Conservation (phyloP, 345 rosid genomes). For the Linum lewisii region DNA sequence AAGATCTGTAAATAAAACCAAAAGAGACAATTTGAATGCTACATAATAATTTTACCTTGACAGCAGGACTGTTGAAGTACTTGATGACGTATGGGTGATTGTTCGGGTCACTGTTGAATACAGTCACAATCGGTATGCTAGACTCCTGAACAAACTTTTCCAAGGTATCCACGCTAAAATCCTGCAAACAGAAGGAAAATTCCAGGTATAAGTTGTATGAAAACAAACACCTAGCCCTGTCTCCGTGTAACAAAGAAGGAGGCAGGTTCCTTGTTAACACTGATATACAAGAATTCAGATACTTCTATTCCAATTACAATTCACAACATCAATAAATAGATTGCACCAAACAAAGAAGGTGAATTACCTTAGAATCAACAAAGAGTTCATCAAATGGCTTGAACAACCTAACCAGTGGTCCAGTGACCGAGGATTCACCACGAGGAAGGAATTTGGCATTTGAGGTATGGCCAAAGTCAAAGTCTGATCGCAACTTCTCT, state of each 20-base stretch:
- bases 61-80: constrained; percentile 58
- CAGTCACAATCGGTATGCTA: constrained; percentile 60
- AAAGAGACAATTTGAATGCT: too few relatives aligned
- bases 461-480: constrained; percentile 74
- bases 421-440: constrained; percentile 74
- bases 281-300: background rate
- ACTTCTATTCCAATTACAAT: background rate
- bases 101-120: constrained; percentile 59
- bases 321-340: background rate
- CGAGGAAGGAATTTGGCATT: constrained; percentile 87
- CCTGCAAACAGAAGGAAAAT: constrained; percentile 32
- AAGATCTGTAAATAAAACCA: too few relatives aligned
- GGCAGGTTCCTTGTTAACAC: too few relatives aligned
- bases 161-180: constrained; percentile 56
- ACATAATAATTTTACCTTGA: constrained; percentile 39
- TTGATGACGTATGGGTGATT: constrained; percentile 73
- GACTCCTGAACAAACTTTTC: constrained; percentile 76
- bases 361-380: constrained; percentile 65
- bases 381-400: constrained; percentile 92
- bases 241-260: too few relatives aligned
- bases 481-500: constrained; percentile 77
- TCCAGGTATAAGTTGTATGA: background rate
- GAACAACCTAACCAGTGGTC: constrained; percentile 81
- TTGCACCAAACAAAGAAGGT: background rate
- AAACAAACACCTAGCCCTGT: background rate